Conservation (phyloP, 1,284 basidiomycete genomes). For the Heterobasidion annosum region DNA sequence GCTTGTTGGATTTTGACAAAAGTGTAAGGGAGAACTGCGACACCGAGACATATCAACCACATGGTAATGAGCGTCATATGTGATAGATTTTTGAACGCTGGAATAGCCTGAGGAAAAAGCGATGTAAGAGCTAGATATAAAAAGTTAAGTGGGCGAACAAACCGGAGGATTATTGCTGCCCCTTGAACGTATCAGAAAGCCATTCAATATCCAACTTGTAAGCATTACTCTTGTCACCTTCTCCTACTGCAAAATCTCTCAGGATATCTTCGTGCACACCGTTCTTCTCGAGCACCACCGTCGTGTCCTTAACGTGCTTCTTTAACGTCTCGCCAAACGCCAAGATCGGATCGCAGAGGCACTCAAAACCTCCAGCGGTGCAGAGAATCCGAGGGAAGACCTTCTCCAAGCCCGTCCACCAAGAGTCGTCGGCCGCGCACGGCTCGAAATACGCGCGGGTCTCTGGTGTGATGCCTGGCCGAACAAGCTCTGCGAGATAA, state of each 20-base stretch:
- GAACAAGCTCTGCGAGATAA: neutral
- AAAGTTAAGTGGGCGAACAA: no score
- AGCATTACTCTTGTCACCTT: neutral
- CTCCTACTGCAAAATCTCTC: neutral
- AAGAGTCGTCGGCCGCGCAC: neutral
- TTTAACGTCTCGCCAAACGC: neutral
- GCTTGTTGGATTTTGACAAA: no score
- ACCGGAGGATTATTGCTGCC: no score
- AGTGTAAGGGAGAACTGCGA: no score
- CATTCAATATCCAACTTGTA: neutral
- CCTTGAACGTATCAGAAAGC: neutral
- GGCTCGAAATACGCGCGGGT: neutral
- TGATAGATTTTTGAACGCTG: no score
- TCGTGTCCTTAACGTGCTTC: neutral
- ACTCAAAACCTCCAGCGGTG: neutral
- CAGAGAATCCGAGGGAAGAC: neutral
- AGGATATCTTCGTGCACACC: neutral
- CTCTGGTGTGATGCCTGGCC: neutral
- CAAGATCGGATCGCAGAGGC: neutral
- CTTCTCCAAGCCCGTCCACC: neutral
- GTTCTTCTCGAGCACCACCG: neutral
- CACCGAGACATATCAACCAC: no score
- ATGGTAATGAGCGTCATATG: no score
- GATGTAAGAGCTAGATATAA: no score
- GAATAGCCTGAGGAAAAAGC: no score